Conservation (phyloP, 2,329 filamentous ascomycete genomes). For the Scytalidium lignicola region DNA sequence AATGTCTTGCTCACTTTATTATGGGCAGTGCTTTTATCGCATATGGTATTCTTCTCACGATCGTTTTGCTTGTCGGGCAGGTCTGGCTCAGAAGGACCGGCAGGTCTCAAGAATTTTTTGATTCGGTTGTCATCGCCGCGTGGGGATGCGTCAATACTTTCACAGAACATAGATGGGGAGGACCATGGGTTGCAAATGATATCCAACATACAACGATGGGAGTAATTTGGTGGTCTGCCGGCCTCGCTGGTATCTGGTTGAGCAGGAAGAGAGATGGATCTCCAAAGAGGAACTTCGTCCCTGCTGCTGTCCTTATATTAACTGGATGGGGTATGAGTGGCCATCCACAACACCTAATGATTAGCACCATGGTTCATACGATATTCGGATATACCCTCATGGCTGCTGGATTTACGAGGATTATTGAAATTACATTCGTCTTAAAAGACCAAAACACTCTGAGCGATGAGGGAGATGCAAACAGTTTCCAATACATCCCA, state of each 20-base stretch:
- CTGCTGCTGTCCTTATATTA: conserved; percentile 82
- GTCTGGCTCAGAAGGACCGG: conserved; percentile 77
- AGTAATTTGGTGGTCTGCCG: conserved; percentile 97
- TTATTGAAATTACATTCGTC: conserved; percentile 89
- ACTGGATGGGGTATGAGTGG: conserved; percentile 95
- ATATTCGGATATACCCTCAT: conserved; percentile 95
- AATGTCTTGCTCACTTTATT: conserved; percentile 95
- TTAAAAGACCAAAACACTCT: conserved; percentile 65
- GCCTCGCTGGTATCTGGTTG: conserved; percentile 86
- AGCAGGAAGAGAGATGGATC: conserved; percentile 76
- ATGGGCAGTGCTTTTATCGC: conserved; percentile 97
- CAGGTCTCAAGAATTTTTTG: conserved; percentile 94
- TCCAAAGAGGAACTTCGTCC: conserved; percentile 89
- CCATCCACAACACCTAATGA: conserved; percentile 76
- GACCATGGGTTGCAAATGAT: conserved; percentile 85
- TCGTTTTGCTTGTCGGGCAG: conserved; percentile 84
- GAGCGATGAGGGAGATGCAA: conserved; percentile 64
- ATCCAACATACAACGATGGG: conserved; percentile 99
- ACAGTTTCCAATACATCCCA: conserved; percentile 67
- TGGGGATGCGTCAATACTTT: conserved; percentile 99
- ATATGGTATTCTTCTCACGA: conserved; percentile 83
- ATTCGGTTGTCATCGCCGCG: conserved; percentile 81
- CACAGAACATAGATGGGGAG: conserved; percentile 93
- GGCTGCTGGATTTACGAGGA: conserved; percentile 75
- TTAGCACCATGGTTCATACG: conserved; percentile 82